Evolutionary conservation across 2,329 filamentous ascomycete species (phyloP), one percentile per base, ranked within the genome.

Genomic region (Monosporascus sp.): DNA sequence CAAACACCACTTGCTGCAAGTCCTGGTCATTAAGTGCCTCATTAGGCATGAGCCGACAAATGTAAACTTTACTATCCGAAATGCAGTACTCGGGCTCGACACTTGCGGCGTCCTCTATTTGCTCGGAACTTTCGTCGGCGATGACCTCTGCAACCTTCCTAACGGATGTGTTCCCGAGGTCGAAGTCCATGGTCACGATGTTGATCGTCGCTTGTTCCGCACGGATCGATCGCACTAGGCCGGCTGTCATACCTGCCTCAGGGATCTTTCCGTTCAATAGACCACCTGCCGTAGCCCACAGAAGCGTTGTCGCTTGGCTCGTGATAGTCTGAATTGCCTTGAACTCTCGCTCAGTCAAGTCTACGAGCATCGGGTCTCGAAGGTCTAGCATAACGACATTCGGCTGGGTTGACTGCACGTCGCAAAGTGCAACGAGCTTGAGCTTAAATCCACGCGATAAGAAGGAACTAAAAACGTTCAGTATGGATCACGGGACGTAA

Each of bases 331-430:
- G 63, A 37, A 70, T 54, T 8, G 56, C 52, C 4, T 43, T 37
- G 24, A 70, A 63, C 45, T 69, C 65, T 6, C 52, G 47, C 38
- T 64, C 58, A 1, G 55, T 61, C n/a, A 64, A 44, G 3, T 54
- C 59, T 14, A 54, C 52, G 11, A 71, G 58, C 17, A 68, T 57
- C 2, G 68, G 65, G 11, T 52, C 49, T 48, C 65, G 63, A 37
- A 64, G 52, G 37, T 70, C 67, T 9, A 68, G 59, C 20, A 65
- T 57, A 48, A 70, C 58, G 46, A 68, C 60, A 20, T 63, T 49
- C 24, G 24, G 24, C 24, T 24, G 24, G 4, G 6, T 4, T 24
- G 4, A 24, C 24, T 24, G 24, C 24, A 24, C 6, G 24, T 24
- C 24, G 24, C 24, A 24, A 24, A 24, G 24, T 24, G 24, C 24